Conservation (phyloP, 805 yeast genomes). For the Zygosaccharomyces bisporus region DNA sequence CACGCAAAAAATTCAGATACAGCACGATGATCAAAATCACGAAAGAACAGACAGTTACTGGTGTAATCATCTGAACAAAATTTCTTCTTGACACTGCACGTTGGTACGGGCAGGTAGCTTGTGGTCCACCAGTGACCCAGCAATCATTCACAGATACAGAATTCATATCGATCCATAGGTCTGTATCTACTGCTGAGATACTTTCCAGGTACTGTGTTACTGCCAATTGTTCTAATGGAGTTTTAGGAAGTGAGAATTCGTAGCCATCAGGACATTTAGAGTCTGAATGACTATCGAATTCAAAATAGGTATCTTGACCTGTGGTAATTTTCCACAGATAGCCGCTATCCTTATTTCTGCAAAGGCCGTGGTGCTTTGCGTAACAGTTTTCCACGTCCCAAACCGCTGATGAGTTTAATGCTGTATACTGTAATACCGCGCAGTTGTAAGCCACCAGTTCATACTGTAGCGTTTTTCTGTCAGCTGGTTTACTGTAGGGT, state of each 20-base stretch:
- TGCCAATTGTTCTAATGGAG: constrained; percentile 45
- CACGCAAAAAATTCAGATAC: constrained; percentile 51
- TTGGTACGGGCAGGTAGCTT: constrained; percentile 75
- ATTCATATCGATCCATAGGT: constrained; percentile 74
- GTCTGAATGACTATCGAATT: constrained; percentile 25
- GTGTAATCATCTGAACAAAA: constrained; percentile 61
- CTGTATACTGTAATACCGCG: constrained; percentile 36
- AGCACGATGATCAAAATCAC: constrained; percentile 50
- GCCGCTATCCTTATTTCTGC: constrained; percentile 43
- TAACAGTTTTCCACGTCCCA: constrained; percentile 73
- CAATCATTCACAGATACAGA: constrained; percentile 70
- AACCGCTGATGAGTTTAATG: constrained; percentile 37
- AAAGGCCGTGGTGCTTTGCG: constrained; percentile 47
- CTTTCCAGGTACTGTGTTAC: constrained; percentile 18
- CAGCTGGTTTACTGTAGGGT: constrained; percentile 40
- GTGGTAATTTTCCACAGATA: constrained; percentile 44
- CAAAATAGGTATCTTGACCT: constrained; percentile 43
- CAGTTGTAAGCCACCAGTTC: constrained; percentile 42
- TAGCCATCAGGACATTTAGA: constrained; percentile 38
- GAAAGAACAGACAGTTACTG: constrained; percentile 58
- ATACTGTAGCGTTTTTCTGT: constrained; percentile 1
- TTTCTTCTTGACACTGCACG: constrained; percentile 49
- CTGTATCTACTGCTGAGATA: constrained; percentile 7
- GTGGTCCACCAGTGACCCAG: constrained; percentile 82
- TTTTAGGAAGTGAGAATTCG: constrained; percentile 46